Evolutionary conservation across 2,329 filamentous ascomycete genomes (phyloP).

Genomic region (Mariannaea elegans): DNA sequence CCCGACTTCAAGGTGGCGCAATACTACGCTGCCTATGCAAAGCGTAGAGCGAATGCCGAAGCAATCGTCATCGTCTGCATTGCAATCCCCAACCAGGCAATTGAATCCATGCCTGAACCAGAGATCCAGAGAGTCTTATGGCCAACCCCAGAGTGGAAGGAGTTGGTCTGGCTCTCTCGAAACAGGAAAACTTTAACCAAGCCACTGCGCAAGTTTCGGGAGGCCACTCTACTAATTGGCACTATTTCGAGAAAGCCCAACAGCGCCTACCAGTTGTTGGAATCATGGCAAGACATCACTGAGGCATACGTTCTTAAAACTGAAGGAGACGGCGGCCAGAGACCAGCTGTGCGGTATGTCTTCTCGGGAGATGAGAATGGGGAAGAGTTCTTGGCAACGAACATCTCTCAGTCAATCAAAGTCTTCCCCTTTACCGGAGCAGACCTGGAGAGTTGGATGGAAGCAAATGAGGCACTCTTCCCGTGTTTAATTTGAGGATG

Average conservation of each 20-base stretch:
- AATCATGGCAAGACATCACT: slow-evolving; percentile 8
- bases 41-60: slow-evolving; percentile 19
- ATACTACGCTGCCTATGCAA: slow-evolving; percentile 27
- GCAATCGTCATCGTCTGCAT: slow-evolving; percentile 24
- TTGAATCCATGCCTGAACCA: slow-evolving; percentile 7
- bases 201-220: slow-evolving; percentile 14
- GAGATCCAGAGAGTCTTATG: slow-evolving; percentile 14
- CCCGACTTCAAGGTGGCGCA: slow-evolving; percentile 21
- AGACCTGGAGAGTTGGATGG: background rate
- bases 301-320: slow-evolving; percentile 11
- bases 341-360: slow-evolving; percentile 13
- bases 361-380: slow-evolving; percentile 18
- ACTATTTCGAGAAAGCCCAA: slow-evolving; percentile 16
- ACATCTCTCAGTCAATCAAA: background rate
- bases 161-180: slow-evolving; percentile 20
- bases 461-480: background rate
- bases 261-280: background rate
- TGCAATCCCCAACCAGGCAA: slow-evolving; percentile 16
- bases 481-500: too few species aligned
- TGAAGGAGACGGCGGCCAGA: background rate
- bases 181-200: background rate
- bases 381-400: background rate
- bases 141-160: slow-evolving; percentile 26
- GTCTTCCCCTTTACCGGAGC: background rate
- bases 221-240: slow-evolving; percentile 24